Conservation (phyloP, 257 asterid species). For the Cordia subcordata region DNA sequence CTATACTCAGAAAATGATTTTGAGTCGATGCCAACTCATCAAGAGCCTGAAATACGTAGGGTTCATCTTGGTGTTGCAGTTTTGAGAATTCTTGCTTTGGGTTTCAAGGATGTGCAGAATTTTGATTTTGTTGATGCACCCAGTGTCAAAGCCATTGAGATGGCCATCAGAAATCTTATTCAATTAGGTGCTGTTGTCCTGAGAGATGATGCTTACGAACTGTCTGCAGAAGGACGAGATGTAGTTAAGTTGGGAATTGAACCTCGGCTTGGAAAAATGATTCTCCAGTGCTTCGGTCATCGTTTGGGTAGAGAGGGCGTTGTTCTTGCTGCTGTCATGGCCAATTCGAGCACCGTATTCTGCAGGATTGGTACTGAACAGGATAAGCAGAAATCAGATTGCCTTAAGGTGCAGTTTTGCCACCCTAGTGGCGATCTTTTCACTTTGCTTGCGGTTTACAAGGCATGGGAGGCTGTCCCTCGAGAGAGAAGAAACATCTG, state of each 20-base stretch:
- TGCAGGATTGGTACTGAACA: slow-evolving; percentile 78
- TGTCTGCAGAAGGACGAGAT: slow-evolving; percentile 59
- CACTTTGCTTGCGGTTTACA: slow-evolving; percentile 88
- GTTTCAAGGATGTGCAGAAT: slow-evolving; percentile 55
- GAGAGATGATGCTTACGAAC: slow-evolving; percentile 32
- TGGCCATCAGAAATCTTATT: slow-evolving; percentile 68
- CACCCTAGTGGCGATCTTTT: slow-evolving; percentile 87
- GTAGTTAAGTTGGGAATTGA: slow-evolving; percentile 88
- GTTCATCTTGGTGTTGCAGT: slow-evolving; percentile 93
- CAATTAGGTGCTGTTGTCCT: slow-evolving; percentile 64
- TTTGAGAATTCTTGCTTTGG: slow-evolving; percentile 83
- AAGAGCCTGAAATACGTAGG: slow-evolving; percentile 87
- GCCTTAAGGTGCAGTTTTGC: slow-evolving; percentile 85
- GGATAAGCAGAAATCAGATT: slow-evolving; percentile 68
- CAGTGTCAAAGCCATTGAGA: slow-evolving; percentile 55
- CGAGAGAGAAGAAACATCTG: slow-evolving; percentile 49
- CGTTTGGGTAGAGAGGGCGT: slow-evolving; percentile 80
- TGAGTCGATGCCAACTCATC: slow-evolving; percentile 61
- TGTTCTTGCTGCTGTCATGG: slow-evolving; percentile 93
- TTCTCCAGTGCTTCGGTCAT: slow-evolving; percentile 50
- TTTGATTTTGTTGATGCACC: slow-evolving; percentile 94
- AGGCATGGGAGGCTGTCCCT: slow-evolving; percentile 70
- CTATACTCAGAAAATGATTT: slow-evolving; percentile 64
- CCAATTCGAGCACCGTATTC: slow-evolving; percentile 80
- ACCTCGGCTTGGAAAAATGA: slow-evolving; percentile 87